These are phyloP conservation scores for Sporothrix schenckii DNA, from an alignment of 2,329 filamentous ascomycete species.

Conservation along the genomic window DNA sequence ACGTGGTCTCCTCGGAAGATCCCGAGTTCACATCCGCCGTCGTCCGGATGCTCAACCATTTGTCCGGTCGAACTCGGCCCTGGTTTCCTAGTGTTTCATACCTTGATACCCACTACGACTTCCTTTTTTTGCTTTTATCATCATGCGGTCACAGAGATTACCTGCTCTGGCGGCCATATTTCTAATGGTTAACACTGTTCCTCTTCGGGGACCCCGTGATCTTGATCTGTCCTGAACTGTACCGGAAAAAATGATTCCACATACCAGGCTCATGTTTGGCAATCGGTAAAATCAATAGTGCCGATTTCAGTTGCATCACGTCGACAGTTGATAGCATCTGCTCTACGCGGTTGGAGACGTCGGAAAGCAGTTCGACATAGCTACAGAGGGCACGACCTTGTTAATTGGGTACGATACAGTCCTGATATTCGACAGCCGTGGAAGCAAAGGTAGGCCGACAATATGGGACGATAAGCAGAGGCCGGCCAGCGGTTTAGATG, in stretches of 20 bases:
- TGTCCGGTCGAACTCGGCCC: neutral
- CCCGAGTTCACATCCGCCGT: neutral
- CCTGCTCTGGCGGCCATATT: neutral
- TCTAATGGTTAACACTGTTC: neutral
- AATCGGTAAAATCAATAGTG: neutral
- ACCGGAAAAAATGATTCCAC: constrained; percentile 1
- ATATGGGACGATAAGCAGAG: neutral
- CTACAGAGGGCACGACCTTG: neutral
- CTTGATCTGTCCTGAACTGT: neutral
- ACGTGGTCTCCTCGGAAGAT: neutral
- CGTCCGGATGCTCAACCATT: neutral
- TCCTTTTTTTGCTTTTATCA: neutral
- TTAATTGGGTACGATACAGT: neutral
- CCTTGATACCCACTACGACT: neutral
- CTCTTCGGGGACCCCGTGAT: neutral
- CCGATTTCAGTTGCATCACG: neutral
- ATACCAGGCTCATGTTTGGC: neutral
- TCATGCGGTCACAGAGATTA: too few relatives aligned
- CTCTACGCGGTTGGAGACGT: neutral
- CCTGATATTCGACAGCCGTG: neutral
- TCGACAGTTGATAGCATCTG: neutral
- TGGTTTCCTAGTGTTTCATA: neutral
- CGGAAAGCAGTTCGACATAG: too few relatives aligned
- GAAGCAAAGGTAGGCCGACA: neutral
- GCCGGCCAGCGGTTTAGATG: neutral